Base-by-base conservation (phyloP, 1,284 basidiomycete genomes). In the Pascua guehoae region DNA sequence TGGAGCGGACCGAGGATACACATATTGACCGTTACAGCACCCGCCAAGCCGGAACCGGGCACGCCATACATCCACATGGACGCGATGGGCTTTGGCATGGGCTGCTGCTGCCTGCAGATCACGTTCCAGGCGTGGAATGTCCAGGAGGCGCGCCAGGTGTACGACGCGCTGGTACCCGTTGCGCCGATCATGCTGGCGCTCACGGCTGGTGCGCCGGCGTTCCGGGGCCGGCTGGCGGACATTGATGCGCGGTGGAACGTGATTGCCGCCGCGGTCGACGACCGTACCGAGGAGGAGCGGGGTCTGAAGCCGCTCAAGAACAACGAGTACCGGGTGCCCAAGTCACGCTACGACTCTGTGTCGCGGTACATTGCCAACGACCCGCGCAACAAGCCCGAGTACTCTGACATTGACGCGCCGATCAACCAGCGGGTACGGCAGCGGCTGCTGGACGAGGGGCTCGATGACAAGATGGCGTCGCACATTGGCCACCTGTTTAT, bases 41-140 rank as follows among this genome's bases (percentile, higher is more conserved):
- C 71, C 0, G 69, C 73, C 11, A 71, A 81, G 75, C 77, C 78
- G 5, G 73, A 79, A 74, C 62, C 65, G 3, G 71, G 66, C 14
- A 71, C 68, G 5, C 73, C 73, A 8, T 93, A 98, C 76, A 93
- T 99, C 66, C 98, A 98, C 76, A 85, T 98, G 82, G 96, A 99
- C 76, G 94, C 96, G 2, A 98, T 98, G 96, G 95, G 94, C 24
- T 99, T 99, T 75, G 96, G 96, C 46, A 98, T 98, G 95, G 96
- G 96, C 4, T 98, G 95, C 70, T 96, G 91, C 71, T 98, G 96
- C 77, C 80, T 99, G 51, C 96, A 99, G 72, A 83, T 98, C 63
- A 99, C 96, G 4, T 97, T 98, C 80, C 96, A 99, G 76, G 89
- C 93, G 0, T 95, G 89, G 77, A 91, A 92, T 75, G 86, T 98